Conservation (phyloP, 352 stramenopile species). For the Blastocystis sp. region DNA sequence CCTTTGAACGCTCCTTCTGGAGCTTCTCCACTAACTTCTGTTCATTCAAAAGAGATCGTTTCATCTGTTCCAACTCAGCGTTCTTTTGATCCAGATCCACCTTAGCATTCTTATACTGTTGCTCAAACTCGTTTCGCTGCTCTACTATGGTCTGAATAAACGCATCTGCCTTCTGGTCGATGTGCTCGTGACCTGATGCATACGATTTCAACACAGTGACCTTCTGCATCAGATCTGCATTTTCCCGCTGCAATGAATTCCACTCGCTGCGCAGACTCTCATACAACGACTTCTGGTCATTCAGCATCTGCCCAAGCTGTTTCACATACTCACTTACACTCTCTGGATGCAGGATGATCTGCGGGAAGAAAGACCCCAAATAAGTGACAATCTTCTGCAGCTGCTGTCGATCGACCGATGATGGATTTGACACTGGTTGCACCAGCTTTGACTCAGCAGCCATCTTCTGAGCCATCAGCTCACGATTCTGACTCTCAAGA, state of each 20-base stretch:
- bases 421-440: background rate
- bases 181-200: conserved; percentile 19
- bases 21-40: background rate
- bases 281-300: conserved; percentile 15
- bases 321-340: background rate
- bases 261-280: background rate
- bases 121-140: conserved; percentile 44
- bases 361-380: background rate
- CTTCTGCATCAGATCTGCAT: background rate
- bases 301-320: background rate
- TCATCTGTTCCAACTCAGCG: background rate
- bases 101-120: background rate
- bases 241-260: background rate
- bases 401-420: background rate
- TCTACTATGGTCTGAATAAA: background rate
- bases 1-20: background rate
- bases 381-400: background rate
- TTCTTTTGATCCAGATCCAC: conserved; percentile 19
- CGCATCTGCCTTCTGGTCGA: conserved; percentile 7
- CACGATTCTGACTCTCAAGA: conserved; percentile 10
- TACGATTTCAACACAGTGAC: background rate
- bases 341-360: background rate
- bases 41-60: background rate
- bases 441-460: background rate
- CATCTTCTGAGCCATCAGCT: background rate